phyloP scores from a whole-genome alignment of 2,329 filamentous ascomycete species.

The Aspergillus quadricinctus region DNA sequence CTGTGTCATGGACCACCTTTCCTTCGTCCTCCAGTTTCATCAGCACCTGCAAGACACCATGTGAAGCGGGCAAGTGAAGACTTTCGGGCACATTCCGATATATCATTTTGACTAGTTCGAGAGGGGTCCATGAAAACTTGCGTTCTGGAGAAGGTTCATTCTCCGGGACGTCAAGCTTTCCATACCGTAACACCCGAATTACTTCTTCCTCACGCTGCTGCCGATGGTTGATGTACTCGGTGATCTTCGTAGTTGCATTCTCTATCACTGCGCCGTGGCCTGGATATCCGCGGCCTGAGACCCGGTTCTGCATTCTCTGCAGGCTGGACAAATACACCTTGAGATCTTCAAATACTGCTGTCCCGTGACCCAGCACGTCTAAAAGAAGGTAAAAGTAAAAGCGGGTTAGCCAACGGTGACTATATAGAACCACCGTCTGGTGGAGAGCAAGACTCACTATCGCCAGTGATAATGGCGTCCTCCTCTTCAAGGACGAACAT shows the following conservation, averaged over 20 bases:
- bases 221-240: conserved; percentile 80
- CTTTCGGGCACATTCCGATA: conserved; percentile 74
- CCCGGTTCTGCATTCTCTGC: conserved; percentile 61
- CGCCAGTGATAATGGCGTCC: conserved; percentile 79
- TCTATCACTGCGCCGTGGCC: conserved; percentile 79
- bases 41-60: conserved; percentile 73
- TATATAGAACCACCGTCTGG: background rate
- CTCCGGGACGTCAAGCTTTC: conserved; percentile 29
- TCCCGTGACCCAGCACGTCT: conserved; percentile 79
- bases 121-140: conserved; percentile 57
- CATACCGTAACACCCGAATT: conserved; percentile 56
- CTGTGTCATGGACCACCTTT: conserved; percentile 47
- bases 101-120: conserved; percentile 83
- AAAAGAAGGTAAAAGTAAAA: background rate
- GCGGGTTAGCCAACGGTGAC: background rate
- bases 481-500: conserved; percentile 71
- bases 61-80: conserved; percentile 70
- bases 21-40: conserved; percentile 73
- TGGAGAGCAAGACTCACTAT: conserved; percentile 49
- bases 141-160: conserved; percentile 31
- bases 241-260: conserved; percentile 66
- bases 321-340: conserved; percentile 64
- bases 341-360: conserved; percentile 78
- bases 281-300: conserved; percentile 68
- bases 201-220: conserved; percentile 76